Percentiles rank a stretch among this genome's conserved stretches.
Conservation (phyloP, 495 filamentous ascomycete species). For the Penicillium tannophilum region DNA sequence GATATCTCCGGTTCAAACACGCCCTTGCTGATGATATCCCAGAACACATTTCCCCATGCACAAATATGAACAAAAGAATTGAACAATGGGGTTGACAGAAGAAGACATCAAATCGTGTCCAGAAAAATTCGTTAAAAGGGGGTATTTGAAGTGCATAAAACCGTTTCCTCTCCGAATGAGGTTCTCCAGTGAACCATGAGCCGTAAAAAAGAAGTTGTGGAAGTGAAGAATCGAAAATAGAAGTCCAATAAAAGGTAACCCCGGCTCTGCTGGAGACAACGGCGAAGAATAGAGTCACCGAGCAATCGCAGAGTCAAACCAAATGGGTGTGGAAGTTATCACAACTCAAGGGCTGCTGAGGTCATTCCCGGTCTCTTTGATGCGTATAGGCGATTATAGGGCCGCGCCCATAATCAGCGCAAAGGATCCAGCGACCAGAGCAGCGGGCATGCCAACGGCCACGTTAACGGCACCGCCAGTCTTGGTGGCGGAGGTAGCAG, state of each 20-base stretch:
- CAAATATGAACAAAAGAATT: constrained; percentile 32
- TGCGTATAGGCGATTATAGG: constrained; percentile 27
- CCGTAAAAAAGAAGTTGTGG: constrained; percentile 18
- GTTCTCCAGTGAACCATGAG: constrained; percentile 31
- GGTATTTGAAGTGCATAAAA: constrained; percentile 40
- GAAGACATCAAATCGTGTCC: constrained; percentile 38
- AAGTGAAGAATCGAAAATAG: constrained; percentile 23
- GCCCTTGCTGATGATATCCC: neutral
- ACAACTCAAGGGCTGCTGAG: neutral
- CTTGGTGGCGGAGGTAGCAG: constrained; percentile 27
- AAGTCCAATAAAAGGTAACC: constrained; percentile 20
- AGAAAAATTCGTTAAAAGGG: constrained; percentile 29
- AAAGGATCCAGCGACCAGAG: constrained; percentile 40
- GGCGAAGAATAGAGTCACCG: constrained; percentile 13
- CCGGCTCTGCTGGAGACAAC: constrained; percentile 34
- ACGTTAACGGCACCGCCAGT: constrained; percentile 27
- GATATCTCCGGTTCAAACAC: neutral
- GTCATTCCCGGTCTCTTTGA: neutral
- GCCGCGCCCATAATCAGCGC: constrained; percentile 40
- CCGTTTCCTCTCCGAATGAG: constrained; percentile 28
- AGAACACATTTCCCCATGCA: neutral
- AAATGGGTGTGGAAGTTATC: neutral
- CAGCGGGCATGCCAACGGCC: constrained; percentile 35
- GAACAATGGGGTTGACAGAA: constrained; percentile 19
- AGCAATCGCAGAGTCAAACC: neutral